Evolutionary conservation across 1,284 basidiomycete species (phyloP).

Genomic region (Cutaneotrichosporon cutaneum): DNA sequence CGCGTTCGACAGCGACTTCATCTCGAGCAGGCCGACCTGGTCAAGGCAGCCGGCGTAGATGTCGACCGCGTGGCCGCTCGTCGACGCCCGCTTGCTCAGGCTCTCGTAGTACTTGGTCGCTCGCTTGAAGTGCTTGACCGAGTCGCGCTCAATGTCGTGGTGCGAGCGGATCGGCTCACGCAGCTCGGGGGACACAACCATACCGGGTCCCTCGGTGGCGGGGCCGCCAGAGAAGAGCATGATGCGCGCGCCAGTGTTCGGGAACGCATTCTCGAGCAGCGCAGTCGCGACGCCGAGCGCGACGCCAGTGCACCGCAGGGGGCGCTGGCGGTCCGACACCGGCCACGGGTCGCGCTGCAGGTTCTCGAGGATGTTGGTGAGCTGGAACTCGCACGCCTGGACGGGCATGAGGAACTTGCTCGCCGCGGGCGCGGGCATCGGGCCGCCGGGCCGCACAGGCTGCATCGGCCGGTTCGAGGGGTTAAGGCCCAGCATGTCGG

Average conservation of each 20-base stretch:
- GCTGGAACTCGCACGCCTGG: slow-evolving; percentile 91
- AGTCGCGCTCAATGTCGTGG: slow-evolving; percentile 98
- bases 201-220: slow-evolving; percentile 94
- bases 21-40: slow-evolving; percentile 95
- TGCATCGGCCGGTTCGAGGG: slow-evolving; percentile 56
- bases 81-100: slow-evolving; percentile 87
- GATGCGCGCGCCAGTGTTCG: slow-evolving; percentile 92
- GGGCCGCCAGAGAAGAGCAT: slow-evolving; percentile 97
- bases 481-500: slow-evolving; percentile 92
- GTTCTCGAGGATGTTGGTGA: slow-evolving; percentile 89
- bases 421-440: slow-evolving; percentile 73
- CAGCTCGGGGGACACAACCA: slow-evolving; percentile 93
- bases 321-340: slow-evolving; percentile 89
- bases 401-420: slow-evolving; percentile 92
- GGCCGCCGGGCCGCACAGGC: slow-evolving; percentile 70
- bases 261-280: slow-evolving; percentile 70
- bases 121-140: slow-evolving; percentile 95
- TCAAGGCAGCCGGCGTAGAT: slow-evolving; percentile 97
- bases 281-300: slow-evolving; percentile 92
- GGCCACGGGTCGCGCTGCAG: slow-evolving; percentile 95
- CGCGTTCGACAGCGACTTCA: slow-evolving; percentile 91
- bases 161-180: slow-evolving; percentile 98
- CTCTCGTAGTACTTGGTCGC: slow-evolving; percentile 97
- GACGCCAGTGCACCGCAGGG: slow-evolving; percentile 94
- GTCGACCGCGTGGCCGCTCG: slow-evolving; percentile 93